Evolutionary conservation across 805 yeast genomes (phyloP), one percentile per base, ranked within the genome.

Genomic region (Jamesozyma spencerorum): DNA sequence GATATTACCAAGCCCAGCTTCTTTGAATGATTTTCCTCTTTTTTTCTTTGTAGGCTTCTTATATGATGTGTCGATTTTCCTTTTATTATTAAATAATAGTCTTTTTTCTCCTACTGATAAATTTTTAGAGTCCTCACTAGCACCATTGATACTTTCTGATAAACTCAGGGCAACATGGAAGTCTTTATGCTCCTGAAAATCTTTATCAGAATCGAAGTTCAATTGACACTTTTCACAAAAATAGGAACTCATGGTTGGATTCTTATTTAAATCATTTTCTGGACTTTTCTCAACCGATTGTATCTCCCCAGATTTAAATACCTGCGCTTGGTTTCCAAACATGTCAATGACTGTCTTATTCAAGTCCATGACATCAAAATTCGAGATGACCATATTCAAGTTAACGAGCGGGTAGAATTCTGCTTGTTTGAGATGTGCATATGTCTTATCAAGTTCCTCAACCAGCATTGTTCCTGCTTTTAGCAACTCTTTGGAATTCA

Each of bases 141-240:
- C 50, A 5, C 69, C 68, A 48, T 72, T 71, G 24, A 71, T 42
- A 33, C 57, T 63, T 40, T 66, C 65, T 1, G 77, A 72, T 5
- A 77, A 56, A 17, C 70, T 71, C 36, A 68, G 41, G 0, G 82
- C 82, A 33, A 65, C 52, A 47, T 77, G 82, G 45, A 57, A 75
- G 52, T 77, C 83, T 33, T 61, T 60, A 51, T 77, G 83, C 44
- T 77, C 82, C 27, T 47, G 46, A 27, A 50, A 50, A 2, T 43
- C 49, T 19, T 44, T 45, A 7, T 40, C 42, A 28, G 35, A 33
- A 0, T 38, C 46, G 31, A 60, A 54, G 3, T n/a, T 27, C 3
- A 42, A 5, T 4, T 46, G 38, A 37, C 64, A 60, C 37, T 46
- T 41, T 15, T 43, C 34, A 31, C 65, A 58, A 31, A 27, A 24